A percentile compares a stretch with the other conserved stretches of the same genome.
These are phyloP conservation scores for Calonectria hawksworthii DNA, from an alignment of 2,329 filamentous ascomycete genomes.

Conservation along the genomic window DNA sequence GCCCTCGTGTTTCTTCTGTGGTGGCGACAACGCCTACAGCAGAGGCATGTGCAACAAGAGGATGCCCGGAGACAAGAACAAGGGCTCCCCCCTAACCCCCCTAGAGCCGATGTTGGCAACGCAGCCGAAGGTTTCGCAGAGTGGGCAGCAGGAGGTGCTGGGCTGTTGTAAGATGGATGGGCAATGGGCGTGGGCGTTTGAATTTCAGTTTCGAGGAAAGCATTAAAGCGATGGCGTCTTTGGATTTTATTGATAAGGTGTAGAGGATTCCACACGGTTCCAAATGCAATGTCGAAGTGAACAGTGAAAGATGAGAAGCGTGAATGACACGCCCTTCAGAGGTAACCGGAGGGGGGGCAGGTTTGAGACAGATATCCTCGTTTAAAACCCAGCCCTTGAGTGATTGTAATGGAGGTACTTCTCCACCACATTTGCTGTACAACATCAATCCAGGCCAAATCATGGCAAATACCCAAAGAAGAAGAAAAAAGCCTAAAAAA, in stretches of 20 bases:
- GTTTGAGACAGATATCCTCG: neutral
- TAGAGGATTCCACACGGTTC: slow-evolving; percentile 1
- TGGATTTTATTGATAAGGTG: slow-evolving; percentile 39
- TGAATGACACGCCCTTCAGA: neutral
- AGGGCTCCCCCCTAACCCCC: slow-evolving; percentile 44
- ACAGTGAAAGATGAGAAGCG: neutral
- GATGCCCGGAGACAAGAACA: slow-evolving; percentile 51
- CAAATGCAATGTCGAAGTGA: neutral
- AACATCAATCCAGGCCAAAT: too few relatives aligned
- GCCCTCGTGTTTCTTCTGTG: slow-evolving; percentile 84
- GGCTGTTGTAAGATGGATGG: slow-evolving; percentile 40
- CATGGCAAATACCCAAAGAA: too few relatives aligned
- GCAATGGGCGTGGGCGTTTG: slow-evolving; percentile 30
- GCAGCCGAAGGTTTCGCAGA: slow-evolving; percentile 49
- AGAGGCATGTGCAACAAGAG: slow-evolving; percentile 60
- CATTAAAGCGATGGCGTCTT: slow-evolving; percentile 48
- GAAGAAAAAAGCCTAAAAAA: too few relatives aligned
- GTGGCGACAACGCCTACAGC: slow-evolving; percentile 80
- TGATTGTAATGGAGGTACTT: too few relatives aligned
- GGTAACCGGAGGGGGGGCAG: neutral
- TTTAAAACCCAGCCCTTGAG: neutral
- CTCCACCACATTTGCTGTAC: too few relatives aligned
- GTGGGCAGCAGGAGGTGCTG: slow-evolving; percentile 55
- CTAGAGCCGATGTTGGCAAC: slow-evolving; percentile 39
- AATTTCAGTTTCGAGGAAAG: slow-evolving; percentile 36